A percentile compares a stretch with the other conserved stretches of the same genome.
Conservation (phyloP, 768 basidiomycete genomes). For the Amanita brunnescens region DNA sequence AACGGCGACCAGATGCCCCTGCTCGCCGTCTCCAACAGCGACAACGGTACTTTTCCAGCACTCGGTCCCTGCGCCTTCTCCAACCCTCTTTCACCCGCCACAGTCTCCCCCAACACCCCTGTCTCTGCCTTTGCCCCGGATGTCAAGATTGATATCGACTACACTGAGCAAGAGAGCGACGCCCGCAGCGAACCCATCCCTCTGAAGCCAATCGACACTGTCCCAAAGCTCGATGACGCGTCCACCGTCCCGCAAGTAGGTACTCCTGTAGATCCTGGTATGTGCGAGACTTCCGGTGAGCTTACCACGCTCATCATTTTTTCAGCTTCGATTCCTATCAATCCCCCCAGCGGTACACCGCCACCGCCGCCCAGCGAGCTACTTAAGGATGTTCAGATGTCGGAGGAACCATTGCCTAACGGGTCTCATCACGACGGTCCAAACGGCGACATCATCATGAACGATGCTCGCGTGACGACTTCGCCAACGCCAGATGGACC, state of each 20-base stretch:
- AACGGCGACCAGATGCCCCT: constrained; percentile 20
- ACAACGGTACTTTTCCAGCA: constrained; percentile 25
- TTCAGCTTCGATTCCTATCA: constrained; percentile 34
- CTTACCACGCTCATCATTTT: constrained; percentile 14
- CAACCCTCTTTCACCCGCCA: constrained; percentile 30
- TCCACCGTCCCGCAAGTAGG: constrained; percentile 36
- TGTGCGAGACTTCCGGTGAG: constrained; percentile 14
- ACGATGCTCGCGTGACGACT: constrained; percentile 28
- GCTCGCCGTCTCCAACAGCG: constrained; percentile 30
- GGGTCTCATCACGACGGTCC: constrained; percentile 16
- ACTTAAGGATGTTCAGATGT: constrained; percentile 50
- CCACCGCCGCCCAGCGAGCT: constrained; percentile 33
- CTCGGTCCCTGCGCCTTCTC: constrained; percentile 23
- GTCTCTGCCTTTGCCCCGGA: constrained; percentile 42
- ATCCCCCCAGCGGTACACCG: constrained; percentile 37
- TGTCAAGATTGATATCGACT: constrained; percentile 58
- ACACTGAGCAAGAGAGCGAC: constrained; percentile 57
- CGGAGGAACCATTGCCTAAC: constrained; percentile 26
- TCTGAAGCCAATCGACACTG: constrained; percentile 34
- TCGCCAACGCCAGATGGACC: constrained; percentile 30
- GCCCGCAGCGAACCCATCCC: constrained; percentile 52
- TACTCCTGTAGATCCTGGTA: constrained; percentile 45
- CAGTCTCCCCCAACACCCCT: constrained; percentile 54
- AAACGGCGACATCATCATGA: constrained; percentile 33
- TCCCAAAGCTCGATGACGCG: constrained; percentile 30